phyloP scores from a whole-genome alignment of 306 rosid genomes.

The Dryas octopetala region DNA sequence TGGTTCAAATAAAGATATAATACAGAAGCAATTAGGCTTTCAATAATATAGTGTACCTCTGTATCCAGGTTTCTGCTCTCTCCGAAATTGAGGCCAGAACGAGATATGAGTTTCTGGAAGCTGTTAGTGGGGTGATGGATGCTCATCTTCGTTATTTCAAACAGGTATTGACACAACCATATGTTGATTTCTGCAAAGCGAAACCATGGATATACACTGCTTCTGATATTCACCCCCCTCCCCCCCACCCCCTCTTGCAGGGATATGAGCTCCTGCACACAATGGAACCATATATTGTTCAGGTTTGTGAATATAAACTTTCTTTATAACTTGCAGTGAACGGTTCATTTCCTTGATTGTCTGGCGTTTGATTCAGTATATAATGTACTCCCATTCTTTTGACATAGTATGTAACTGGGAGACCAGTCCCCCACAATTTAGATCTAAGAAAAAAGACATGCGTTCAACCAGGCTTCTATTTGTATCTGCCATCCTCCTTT shows the following conservation, averaged over 20 bases:
- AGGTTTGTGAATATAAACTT: slow-evolving; percentile 46
- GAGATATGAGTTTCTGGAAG: slow-evolving; percentile 71
- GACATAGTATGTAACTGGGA: not conserved
- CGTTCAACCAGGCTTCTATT: not conserved
- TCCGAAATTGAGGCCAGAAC: slow-evolving; percentile 64
- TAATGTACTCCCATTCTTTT: not conserved
- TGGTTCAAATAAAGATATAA: slow-evolving; percentile 20
- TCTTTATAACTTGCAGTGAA: not conserved
- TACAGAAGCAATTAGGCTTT: slow-evolving; percentile 24
- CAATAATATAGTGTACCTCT: slow-evolving; percentile 24
- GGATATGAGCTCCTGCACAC: slow-evolving; percentile 59
- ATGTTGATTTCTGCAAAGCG: not conserved
- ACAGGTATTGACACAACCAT: slow-evolving; percentile 49
- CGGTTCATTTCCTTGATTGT: not conserved
- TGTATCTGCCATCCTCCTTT: not conserved
- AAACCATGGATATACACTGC: not conserved
- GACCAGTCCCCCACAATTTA: not conserved
- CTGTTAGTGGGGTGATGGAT: slow-evolving; percentile 73
- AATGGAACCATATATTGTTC: slow-evolving; percentile 75
- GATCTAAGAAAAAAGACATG: not conserved
- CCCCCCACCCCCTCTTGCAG: slow-evolving; percentile 20
- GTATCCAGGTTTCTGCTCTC: slow-evolving; percentile 56
- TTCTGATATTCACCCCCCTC: not conserved
- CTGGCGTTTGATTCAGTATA: not conserved
- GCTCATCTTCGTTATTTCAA: slow-evolving; percentile 84